Evolutionary conservation across 106 monocot genomes (phyloP), one percentile per base, ranked within the genome.

Genomic region (Iris macrosiphon): DNA sequence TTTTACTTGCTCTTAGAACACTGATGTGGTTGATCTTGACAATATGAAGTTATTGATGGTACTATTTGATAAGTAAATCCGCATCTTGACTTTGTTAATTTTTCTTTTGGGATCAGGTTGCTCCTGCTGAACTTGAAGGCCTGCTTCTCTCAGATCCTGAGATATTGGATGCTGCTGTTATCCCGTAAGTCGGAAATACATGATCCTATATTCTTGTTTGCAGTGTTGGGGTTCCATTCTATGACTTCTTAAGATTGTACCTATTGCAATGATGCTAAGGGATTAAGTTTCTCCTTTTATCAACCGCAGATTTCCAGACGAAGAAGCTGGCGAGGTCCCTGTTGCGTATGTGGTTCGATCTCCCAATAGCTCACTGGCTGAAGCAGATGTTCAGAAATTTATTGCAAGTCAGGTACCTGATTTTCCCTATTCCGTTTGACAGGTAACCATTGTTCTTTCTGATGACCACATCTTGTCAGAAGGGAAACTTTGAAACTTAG

Each of bases 101-200:
- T n/a, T n/a, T 46, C 13, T 55, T 26, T 24, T 31, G n/a, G n/a
- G n/a, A 13, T 34, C 61, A 96, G 96, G 69, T 96, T 74, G 96
- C 96, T 49, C 96, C 96, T 43, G 96, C 96, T 37, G 96, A 96
- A 43, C 75, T 96, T 49, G 96, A 96, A 70, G 82, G 75, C 1
- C 46, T 96, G 55, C 96, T 96, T 52, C 67, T 83, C 49, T 74
- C 82, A 19, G 89, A 96, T 70, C 66, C 86, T 43, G 82, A 89
- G 46, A 90, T 98, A 70, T 53, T 78, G 30, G 96, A 98, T 67
- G 79, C 90, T 31, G 89, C 68, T 57, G 96, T 98, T n/a, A 86
- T 90, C 23, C 92, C 86, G 92, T 86, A 75, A 81, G 90, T 8
- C 26, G 17, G 29, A 39, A 22, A 14, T 45, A 22, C 45, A 45